phyloP scores from a whole-genome alignment of 1,284 basidiomycete genomes.

The Trichosporon ovoides region DNA sequence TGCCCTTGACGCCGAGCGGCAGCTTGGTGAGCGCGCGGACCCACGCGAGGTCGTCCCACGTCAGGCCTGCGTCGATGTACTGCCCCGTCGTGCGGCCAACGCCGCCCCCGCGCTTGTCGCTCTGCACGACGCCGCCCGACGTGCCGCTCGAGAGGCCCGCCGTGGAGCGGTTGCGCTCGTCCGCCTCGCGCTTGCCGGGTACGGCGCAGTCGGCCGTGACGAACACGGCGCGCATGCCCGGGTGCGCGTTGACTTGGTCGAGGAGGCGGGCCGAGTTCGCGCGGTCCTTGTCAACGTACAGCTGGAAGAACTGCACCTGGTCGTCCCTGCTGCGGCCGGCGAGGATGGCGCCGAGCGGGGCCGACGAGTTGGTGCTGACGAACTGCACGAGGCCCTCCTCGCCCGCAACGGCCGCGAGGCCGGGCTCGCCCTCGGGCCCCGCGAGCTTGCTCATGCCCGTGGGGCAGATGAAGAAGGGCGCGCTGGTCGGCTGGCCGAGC shows the following conservation, averaged over 20 bases:
- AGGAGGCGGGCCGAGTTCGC: constrained; percentile 43
- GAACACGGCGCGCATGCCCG: constrained; percentile 45
- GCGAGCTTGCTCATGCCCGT: constrained; percentile 49
- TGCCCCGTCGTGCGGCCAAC: constrained; percentile 47
- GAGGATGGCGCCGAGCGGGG: constrained; percentile 43
- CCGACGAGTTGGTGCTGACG: constrained; percentile 48
- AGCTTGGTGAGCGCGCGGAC: constrained; percentile 40
- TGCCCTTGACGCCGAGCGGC: constrained; percentile 48
- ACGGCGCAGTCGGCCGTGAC: constrained; percentile 49
- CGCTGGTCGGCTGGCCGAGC: constrained; percentile 37
- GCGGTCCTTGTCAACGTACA: constrained; percentile 48
- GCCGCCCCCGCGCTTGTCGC: constrained; percentile 46
- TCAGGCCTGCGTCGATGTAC: constrained; percentile 46
- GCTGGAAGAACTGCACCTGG: constrained; percentile 49
- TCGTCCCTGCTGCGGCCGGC: constrained; percentile 22
- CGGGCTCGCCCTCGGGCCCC: constrained; percentile 44
- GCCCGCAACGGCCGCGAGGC: constrained; percentile 42
- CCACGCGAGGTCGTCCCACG: constrained; percentile 47
- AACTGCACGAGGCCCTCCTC: constrained; percentile 45
- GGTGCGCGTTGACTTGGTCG: constrained; percentile 31
- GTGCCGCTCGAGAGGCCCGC: constrained; percentile 44
- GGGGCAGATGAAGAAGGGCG: constrained; percentile 48
- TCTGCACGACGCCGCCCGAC: constrained; percentile 43
- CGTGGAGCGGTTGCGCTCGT: constrained; percentile 45
- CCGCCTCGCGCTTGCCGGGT: constrained; percentile 49